These are phyloP conservation scores for Trichophyton schoenleinii DNA, from an alignment of 2,329 filamentous ascomycete species.

Conservation along the genomic window DNA sequence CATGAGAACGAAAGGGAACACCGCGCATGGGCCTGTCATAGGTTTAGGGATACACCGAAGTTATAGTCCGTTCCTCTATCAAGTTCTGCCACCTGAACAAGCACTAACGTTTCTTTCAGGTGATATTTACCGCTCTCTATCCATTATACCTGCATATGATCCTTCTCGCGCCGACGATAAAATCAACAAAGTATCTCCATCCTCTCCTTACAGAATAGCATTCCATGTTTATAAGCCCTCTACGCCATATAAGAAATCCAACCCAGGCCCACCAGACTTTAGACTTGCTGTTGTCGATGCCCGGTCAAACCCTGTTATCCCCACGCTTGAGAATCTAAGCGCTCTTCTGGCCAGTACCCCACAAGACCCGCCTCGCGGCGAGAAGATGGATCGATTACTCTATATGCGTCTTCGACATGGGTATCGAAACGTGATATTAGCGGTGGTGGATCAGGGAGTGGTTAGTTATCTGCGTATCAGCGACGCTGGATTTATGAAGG, in stretches of 20 bases:
- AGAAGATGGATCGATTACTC: constrained; percentile 41
- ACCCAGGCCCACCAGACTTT: constrained; percentile 68
- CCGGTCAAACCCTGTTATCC: constrained; percentile 52
- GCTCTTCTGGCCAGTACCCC: constrained; percentile 62
- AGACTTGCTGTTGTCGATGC: constrained; percentile 72
- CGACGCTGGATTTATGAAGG: constrained; percentile 67
- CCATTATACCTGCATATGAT: constrained; percentile 60
- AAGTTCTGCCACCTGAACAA: neutral
- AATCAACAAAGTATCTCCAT: constrained; percentile 13
- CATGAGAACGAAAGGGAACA: constrained; percentile 16
- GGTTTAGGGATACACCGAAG: constrained; percentile 42
- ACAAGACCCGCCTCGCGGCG: constrained; percentile 45
- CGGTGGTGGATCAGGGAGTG: constrained; percentile 78
- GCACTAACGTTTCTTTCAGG: constrained; percentile 47
- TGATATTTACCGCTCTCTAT: constrained; percentile 63
- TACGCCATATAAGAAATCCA: constrained; percentile 62
- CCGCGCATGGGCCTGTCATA: constrained; percentile 38
- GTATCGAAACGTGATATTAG: constrained; percentile 69
- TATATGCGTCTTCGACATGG: constrained; percentile 76
- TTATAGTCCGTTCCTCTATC: constrained; percentile 30
- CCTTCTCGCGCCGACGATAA: constrained; percentile 32
- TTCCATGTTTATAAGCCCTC: constrained; percentile 73
- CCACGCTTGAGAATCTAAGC: constrained; percentile 58
- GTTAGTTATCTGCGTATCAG: constrained; percentile 75
- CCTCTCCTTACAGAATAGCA: constrained; percentile 52